phyloP scores from a whole-genome alignment of 164 flowering plant species.

The Liriodendron chinense region DNA sequence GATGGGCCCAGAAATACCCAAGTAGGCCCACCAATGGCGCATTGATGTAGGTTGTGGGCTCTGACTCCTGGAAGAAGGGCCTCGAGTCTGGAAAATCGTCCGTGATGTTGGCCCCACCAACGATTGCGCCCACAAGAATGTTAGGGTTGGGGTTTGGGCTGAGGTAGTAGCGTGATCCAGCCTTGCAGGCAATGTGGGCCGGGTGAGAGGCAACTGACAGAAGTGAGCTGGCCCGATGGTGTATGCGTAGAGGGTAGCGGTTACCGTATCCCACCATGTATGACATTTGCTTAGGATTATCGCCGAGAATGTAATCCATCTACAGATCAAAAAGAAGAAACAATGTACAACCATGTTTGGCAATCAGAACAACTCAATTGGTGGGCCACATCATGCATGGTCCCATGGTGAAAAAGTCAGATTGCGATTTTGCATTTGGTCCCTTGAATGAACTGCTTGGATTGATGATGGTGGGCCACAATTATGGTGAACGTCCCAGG shows the following conservation, averaged over 20 bases:
- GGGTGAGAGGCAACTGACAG: slow-evolving; percentile 80
- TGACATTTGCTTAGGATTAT: slow-evolving; percentile 75
- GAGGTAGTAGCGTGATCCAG: slow-evolving; percentile 58
- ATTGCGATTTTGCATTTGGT: too few relatives aligned
- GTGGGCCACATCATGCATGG: not conserved
- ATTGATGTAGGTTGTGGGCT: slow-evolving; percentile 95
- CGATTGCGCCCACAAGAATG: slow-evolving; percentile 77
- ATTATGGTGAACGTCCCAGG: not conserved
- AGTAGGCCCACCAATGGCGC: slow-evolving; percentile 92
- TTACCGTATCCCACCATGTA: slow-evolving; percentile 96
- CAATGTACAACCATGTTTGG: not conserved
- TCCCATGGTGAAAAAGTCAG: not conserved
- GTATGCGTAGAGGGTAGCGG: slow-evolving; percentile 74
- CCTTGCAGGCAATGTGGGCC: slow-evolving; percentile 68
- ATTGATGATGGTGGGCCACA: not conserved
- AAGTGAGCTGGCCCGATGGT: slow-evolving; percentile 83
- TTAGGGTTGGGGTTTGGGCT: slow-evolving; percentile 91
- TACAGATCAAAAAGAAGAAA: slow-evolving; percentile 16
- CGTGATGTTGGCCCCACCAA: slow-evolving; percentile 84
- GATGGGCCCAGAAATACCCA: slow-evolving; percentile 70
- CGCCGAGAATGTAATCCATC: slow-evolving; percentile 96
- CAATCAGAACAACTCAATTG: not conserved
- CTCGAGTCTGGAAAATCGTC: slow-evolving; percentile 89
- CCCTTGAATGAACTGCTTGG: too few relatives aligned
- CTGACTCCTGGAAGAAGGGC: slow-evolving; percentile 77